Evolutionary conservation across 148 eudicot species (phyloP), one percentile per base, ranked within the genome.

Genomic region (Chenopodium suecicum): DNA sequence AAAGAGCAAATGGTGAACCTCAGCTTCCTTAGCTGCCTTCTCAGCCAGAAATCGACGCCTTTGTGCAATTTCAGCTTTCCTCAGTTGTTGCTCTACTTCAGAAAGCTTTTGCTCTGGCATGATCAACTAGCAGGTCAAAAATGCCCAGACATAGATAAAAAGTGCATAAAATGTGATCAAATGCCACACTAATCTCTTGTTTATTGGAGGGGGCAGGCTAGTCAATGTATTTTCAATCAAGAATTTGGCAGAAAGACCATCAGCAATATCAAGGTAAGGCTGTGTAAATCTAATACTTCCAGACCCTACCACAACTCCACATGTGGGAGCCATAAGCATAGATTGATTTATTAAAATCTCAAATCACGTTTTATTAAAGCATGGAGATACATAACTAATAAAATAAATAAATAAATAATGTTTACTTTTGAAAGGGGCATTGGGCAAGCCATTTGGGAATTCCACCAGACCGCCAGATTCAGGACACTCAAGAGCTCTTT

Each of bases 21-120:
- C 86, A 9, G 90, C 86, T 76, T 91, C 89, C 80, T 84, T 89
- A 78, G 90, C 91, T 72, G 90, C 90, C 81, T 88, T 91, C 70
- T 91, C 92, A 34, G 83, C 83, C 82, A 81, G 92, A 78, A 86
- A 60, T 66, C 87, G 77, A 64, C 92, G 89, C 78, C 89, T 85
- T 82, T 89, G 85, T 22, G 94, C 92, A 25, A 86, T 86, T 87
- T 89, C 92, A 29, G 90, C 88, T 83, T 91, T 91, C 86, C 88
- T 88, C 77, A 88, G 85, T 73, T 89, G 91, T 74, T 82, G 88
- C 79, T 91, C 89, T 74, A 88, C 90, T 77, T 85, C 92, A 27
- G 92, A 32, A 2, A 91, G 89, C 81, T 91, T 88, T 88, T 86
- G 92, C 75, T 87, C 92, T 91, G 88, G 58, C 65, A 85, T 62